Evolutionary conservation across 257 asterid genomes (phyloP).

Genomic region (Solanum piurae): DNA sequence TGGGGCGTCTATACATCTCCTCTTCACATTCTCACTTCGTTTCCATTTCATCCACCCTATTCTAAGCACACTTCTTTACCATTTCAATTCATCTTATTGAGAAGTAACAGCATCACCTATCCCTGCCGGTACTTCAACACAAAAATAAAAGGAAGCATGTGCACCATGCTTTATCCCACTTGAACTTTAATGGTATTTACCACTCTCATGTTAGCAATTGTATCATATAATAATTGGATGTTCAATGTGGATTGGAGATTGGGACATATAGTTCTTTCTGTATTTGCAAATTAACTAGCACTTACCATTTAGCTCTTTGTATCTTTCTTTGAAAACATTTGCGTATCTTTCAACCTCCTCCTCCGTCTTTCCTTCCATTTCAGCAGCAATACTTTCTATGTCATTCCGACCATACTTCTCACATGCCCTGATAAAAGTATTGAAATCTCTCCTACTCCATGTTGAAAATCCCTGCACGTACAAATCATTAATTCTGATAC

Average conservation of each 20-base stretch:
- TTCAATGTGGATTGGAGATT: neutral
- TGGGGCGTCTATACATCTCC: neutral
- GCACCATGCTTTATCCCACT: neutral
- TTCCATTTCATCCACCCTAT: neutral
- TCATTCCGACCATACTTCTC: conserved; percentile 94
- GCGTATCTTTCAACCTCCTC: conserved; percentile 96
- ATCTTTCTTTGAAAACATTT: conserved; percentile 79
- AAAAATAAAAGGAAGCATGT: neutral
- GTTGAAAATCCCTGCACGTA: conserved; percentile 74
- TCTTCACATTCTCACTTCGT: neutral
- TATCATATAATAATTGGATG: neutral
- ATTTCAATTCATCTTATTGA: neutral
- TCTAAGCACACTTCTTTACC: neutral
- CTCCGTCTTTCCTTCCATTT: conserved; percentile 94
- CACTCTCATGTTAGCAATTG: neutral
- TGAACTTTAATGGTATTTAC: neutral
- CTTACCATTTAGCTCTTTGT: conserved; percentile 83
- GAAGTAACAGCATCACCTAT: neutral
- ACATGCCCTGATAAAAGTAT: conserved; percentile 88
- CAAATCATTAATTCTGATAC: neutral
- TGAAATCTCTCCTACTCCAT: conserved; percentile 99
- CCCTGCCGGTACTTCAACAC: neutral
- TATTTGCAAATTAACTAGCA: neutral
- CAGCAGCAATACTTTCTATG: conserved; percentile 69
- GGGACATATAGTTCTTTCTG: neutral